Conservation (phyloP, 257 asterid species). For the Capsicum baccatum region DNA sequence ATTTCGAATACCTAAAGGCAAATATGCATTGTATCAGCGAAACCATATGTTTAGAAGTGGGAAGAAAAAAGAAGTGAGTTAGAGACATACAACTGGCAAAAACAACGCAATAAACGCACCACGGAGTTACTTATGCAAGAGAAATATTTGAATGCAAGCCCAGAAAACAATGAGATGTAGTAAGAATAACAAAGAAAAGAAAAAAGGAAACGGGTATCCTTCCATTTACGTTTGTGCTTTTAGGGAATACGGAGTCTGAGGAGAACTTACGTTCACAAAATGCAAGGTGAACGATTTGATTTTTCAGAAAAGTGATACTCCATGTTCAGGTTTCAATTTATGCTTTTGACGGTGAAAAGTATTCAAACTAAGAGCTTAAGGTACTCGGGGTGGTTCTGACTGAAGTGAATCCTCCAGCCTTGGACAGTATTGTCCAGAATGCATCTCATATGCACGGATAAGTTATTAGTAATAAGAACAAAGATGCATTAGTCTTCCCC, state of each 20-base stretch:
- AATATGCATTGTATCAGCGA: neutral
- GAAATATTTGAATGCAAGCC: neutral
- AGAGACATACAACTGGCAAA: neutral
- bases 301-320: neutral
- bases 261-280: too few relatives aligned
- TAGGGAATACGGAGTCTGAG: neutral
- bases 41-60: neutral
- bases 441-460: neutral
- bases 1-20: conserved; percentile 74
- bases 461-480: neutral
- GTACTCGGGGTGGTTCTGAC: neutral
- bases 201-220: neutral
- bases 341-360: neutral
- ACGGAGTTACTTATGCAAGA: neutral
- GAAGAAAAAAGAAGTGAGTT: neutral
- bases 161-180: neutral
- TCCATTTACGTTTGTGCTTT: neutral
- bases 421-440: neutral
- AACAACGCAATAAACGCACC: neutral
- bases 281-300: neutral
- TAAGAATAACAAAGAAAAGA: neutral
- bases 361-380: neutral
- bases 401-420: neutral
- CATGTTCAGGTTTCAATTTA: neutral
- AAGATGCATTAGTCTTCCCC: neutral